Evolutionary conservation across 225 moss, liverwort and hornwort genomes (phyloP).

Genomic region (Bryum argenteum): DNA sequence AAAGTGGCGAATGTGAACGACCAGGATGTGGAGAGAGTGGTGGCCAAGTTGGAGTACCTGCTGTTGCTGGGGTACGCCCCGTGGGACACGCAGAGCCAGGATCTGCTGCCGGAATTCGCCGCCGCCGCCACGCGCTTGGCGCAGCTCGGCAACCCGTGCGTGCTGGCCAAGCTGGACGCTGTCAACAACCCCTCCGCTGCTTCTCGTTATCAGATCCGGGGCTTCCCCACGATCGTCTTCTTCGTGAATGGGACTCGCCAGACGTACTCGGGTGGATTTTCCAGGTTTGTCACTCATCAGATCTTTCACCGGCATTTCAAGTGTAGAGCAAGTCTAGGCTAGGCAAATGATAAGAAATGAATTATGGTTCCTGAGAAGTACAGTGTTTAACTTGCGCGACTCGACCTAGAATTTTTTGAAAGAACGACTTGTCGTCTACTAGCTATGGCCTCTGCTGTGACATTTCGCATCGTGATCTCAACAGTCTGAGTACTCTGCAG

Average conservation of each 20-base stretch:
- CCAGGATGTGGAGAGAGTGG: conserved; percentile 59
- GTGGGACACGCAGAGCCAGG: conserved; percentile 88
- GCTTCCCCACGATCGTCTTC: conserved; percentile 80
- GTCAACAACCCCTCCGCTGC: conserved; percentile 67
- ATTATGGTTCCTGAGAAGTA: not conserved
- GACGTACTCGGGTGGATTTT: conserved; percentile 50
- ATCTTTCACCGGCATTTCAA: not conserved
- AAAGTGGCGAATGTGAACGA: conserved; percentile 72
- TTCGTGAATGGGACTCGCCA: conserved; percentile 65
- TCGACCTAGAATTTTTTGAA: too few species aligned
- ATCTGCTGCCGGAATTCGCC: conserved; percentile 73
- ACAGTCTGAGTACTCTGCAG: not conserved
- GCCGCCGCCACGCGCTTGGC: conserved; percentile 38
- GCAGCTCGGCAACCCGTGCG: conserved; percentile 48
- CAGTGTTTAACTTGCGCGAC: not conserved
- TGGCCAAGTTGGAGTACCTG: conserved; percentile 59
- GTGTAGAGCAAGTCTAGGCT: not conserved
- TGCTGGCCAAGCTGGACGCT: conserved; percentile 87
- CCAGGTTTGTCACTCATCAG: conserved; percentile 42
- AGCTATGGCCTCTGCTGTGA: too few species aligned
- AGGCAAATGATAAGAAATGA: too few species aligned
- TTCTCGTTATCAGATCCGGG: conserved; percentile 59
- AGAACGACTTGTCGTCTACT: too few species aligned
- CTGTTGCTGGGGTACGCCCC: conserved; percentile 84
- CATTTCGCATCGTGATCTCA: too few species aligned